Conservation (phyloP, 1,284 basidiomycete genomes). For the Vanrija pseudolonga region DNA sequence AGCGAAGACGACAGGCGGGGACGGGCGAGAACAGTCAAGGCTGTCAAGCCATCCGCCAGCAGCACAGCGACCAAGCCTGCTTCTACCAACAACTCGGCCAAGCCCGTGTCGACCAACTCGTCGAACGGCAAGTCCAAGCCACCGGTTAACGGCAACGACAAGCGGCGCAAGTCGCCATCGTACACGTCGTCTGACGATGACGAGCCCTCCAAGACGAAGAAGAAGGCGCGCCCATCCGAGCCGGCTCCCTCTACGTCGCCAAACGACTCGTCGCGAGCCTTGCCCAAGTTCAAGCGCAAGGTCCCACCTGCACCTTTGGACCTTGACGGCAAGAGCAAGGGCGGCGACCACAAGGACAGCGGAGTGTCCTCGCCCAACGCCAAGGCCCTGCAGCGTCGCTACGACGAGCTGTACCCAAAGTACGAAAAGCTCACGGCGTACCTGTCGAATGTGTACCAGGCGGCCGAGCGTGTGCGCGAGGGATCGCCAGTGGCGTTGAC, state of each 20-base stretch:
- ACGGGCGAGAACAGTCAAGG: not conserved
- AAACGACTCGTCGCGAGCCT: not conserved
- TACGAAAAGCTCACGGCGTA: conserved; percentile 31
- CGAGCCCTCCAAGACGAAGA: not conserved
- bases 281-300: not conserved
- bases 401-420: conserved; percentile 39
- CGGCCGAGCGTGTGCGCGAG: conserved; percentile 18
- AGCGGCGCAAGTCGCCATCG: conserved; percentile 1
- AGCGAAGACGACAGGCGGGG: conserved; percentile 8
- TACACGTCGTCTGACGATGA: conserved; percentile 9
- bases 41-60: not conserved
- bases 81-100: not conserved
- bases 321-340: conserved; percentile 6
- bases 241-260: not conserved
- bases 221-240: not conserved
- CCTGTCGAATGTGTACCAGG: conserved; percentile 24
- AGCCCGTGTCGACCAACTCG: not conserved
- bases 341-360: not conserved
- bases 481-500: conserved; percentile 4
- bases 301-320: conserved; percentile 4
- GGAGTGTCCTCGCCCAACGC: conserved; percentile 9
- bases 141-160: not conserved
- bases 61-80: not conserved
- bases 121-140: conserved; percentile 8
- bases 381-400: conserved; percentile 31